phyloP scores from a whole-genome alignment of 202 grass and related monocot genomes.

The Panicum hallii region DNA sequence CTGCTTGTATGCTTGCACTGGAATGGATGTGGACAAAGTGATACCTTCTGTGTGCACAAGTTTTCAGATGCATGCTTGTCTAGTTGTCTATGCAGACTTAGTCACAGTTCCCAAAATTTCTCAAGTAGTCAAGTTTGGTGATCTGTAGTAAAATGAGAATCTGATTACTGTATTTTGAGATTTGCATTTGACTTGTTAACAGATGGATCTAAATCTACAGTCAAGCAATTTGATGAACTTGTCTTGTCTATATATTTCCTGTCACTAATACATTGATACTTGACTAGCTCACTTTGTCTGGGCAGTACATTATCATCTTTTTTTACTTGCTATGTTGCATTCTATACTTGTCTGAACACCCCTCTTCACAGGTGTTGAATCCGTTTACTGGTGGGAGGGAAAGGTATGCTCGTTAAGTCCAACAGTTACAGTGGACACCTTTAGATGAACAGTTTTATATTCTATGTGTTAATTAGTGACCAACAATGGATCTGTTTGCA shows the following conservation, averaged over 20 bases:
- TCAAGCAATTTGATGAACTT: background rate
- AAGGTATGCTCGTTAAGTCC: slow-evolving; percentile 53
- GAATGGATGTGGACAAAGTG: background rate
- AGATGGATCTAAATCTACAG: background rate
- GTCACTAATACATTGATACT: background rate
- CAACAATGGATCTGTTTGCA: slow-evolving; percentile 13
- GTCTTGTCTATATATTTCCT: background rate
- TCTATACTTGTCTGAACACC: background rate
- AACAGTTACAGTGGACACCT: background rate
- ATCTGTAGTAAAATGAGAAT: background rate
- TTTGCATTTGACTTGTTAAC: background rate
- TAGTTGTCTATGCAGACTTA: background rate
- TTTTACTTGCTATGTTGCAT: background rate
- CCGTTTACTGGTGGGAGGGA: slow-evolving; percentile 96
- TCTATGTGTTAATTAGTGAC: background rate
- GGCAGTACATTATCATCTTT: background rate
- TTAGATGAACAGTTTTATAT: background rate
- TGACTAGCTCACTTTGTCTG: background rate
- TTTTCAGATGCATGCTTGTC: background rate
- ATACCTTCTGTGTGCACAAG: background rate
- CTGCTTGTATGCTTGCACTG: background rate
- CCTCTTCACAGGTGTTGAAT: slow-evolving; percentile 62
- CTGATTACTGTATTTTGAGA: background rate
- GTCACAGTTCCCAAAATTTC: background rate
- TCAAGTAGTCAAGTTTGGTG: background rate